A percentile compares a stretch with the other conserved stretches of the same genome.
Evolutionary conservation across 1,139 yeast species (phyloP).

Genomic region (Wickerhamomyces sp.): DNA sequence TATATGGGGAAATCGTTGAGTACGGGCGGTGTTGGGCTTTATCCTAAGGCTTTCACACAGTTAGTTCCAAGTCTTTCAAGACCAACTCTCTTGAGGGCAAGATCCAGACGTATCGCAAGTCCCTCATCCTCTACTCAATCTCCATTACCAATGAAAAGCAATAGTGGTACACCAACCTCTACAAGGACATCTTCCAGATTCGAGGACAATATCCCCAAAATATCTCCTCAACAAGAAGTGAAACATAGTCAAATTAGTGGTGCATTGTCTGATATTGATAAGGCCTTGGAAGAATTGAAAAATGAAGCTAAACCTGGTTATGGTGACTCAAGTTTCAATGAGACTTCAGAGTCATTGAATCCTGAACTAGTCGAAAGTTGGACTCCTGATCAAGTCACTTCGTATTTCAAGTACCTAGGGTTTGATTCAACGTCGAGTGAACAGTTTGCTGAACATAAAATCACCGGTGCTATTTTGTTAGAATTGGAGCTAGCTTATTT

Average conservation of each 20-base stretch:
- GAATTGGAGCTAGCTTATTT: constrained; percentile 82
- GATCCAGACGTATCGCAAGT: constrained; percentile 47
- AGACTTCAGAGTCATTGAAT: constrained; percentile 29
- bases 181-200: constrained; percentile 4
- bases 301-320: constrained; percentile 19
- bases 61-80: constrained; percentile 29
- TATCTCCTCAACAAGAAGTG: constrained; percentile 3
- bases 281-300: constrained; percentile 70
- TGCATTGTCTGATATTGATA: constrained; percentile 79
- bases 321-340: constrained; percentile 10
- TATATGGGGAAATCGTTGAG: constrained; percentile 77
- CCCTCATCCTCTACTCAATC: constrained; percentile 16
- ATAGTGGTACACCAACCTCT: constrained; percentile 14
- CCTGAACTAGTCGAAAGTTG: constrained; percentile 57
- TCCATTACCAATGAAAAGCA: constrained; percentile 11
- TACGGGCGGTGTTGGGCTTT: constrained; percentile 74
- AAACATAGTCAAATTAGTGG: constrained; percentile 37
- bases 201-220: constrained; percentile 7
- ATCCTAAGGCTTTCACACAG: constrained; percentile 82
- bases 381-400: constrained; percentile 82
- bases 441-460: constrained; percentile 80
- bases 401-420: constrained; percentile 68
- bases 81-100: constrained; percentile 44
- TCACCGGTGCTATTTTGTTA: constrained; percentile 78
- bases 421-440: constrained; percentile 71